Conservation (phyloP, 1,284 basidiomycete species). For the Hemileia vastatrix region DNA sequence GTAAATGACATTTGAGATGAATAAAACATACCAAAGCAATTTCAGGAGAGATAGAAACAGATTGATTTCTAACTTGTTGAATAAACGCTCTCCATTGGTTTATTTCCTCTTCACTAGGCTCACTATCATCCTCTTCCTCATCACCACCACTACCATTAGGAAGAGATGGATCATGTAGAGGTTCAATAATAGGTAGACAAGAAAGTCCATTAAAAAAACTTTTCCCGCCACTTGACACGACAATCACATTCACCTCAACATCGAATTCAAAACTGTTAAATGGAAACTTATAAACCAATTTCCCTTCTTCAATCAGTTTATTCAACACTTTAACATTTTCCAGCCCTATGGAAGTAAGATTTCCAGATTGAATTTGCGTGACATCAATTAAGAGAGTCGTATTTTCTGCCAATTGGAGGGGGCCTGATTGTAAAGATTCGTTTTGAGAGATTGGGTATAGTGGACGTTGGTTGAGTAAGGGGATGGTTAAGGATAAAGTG, state of each 20-base stretch:
- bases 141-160: neutral
- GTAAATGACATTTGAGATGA: neutral
- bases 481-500: constrained; percentile 7
- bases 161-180: too few species aligned
- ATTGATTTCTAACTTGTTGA: constrained; percentile 4
- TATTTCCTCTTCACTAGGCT: constrained; percentile 6
- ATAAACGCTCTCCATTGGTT: constrained; percentile 8
- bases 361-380: constrained; percentile 7
- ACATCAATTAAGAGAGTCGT: constrained; percentile 11
- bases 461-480: constrained; percentile 1
- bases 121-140: neutral
- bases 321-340: constrained; percentile 22
- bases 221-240: constrained; percentile 1
- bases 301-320: constrained; percentile 26
- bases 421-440: constrained; percentile 8
- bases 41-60: constrained; percentile 5
- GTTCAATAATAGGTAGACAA: constrained; percentile 5
- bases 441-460: constrained; percentile 17
- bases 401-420: constrained; percentile 9
- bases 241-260: neutral
- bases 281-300: constrained; percentile 25
- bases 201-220: constrained; percentile 18
- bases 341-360: constrained; percentile 10
- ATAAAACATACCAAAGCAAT: constrained; percentile 12
- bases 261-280: constrained; percentile 15